Evolutionary conservation across 345 rosid species (phyloP).

Genomic region (Sisymbrium irio): DNA sequence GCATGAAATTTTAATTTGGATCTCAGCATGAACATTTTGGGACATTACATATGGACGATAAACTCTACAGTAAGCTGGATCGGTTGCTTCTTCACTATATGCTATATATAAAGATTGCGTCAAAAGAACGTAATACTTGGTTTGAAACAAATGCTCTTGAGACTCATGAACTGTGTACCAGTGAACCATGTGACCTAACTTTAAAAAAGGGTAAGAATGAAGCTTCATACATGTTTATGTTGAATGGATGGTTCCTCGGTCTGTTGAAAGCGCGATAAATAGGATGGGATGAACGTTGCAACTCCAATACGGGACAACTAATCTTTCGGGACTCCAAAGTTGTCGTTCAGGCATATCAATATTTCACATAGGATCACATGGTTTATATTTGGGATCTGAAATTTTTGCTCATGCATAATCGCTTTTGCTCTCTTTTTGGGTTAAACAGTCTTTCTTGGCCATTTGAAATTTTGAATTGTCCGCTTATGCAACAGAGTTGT

Average conservation of each 20-base stretch:
- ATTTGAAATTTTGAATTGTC: neutral
- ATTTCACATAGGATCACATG: neutral
- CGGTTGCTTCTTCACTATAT: too few relatives aligned
- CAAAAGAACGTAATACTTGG: too few relatives aligned
- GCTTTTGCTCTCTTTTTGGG: neutral
- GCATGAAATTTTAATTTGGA: too few relatives aligned
- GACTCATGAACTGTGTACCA: neutral
- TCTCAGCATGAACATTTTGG: too few relatives aligned
- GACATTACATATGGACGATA: too few relatives aligned
- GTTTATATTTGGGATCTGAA: neutral
- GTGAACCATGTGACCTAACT: neutral
- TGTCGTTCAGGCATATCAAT: neutral
- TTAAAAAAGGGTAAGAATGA: neutral
- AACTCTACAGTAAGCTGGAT: too few relatives aligned
- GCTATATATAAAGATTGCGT: too few relatives aligned
- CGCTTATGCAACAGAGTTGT: neutral
- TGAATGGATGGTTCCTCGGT: neutral
- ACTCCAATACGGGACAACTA: neutral
- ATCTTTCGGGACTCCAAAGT: neutral
- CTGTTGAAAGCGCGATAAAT: neutral
- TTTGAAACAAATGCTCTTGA: too few relatives aligned
- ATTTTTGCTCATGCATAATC: neutral
- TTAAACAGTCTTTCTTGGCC: neutral
- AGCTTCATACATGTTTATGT: neutral
- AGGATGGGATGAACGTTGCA: neutral